These are phyloP conservation scores for Blakeslea trispora DNA, from an alignment of 371 early-diverging fungal species.

Conservation along the genomic window DNA sequence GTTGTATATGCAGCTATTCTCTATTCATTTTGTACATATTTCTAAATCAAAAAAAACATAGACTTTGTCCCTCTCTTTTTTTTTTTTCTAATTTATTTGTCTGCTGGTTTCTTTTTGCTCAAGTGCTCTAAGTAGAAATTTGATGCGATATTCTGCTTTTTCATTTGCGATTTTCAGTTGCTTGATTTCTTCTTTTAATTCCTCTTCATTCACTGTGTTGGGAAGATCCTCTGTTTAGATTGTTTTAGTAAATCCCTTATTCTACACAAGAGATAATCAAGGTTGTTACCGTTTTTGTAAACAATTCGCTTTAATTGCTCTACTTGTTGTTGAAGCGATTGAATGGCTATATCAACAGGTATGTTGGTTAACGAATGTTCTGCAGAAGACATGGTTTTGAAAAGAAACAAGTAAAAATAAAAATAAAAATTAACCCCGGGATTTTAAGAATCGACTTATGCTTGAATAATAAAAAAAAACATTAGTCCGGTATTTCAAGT, in stretches of 20 bases:
- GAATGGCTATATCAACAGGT: constrained; percentile 38
- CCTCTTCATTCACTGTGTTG: constrained; percentile 10
- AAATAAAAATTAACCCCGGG: too few species aligned
- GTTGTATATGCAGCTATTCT: too few species aligned
- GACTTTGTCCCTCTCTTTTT: constrained; percentile 10
- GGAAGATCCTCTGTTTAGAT: too few species aligned
- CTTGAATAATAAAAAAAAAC: too few species aligned
- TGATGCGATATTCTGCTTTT: constrained; percentile 47
- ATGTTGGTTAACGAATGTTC: constrained; percentile 17
- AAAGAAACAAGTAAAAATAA: too few species aligned
- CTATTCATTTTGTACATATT: too few species aligned
- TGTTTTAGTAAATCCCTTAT: not conserved
- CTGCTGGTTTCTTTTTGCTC: constrained; percentile 38
- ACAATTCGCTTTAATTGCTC: constrained; percentile 32
- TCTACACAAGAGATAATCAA: not conserved
- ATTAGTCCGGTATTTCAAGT: too few species aligned
- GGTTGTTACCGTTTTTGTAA: constrained; percentile 16
- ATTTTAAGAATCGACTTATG: too few species aligned
- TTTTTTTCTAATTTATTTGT: too few species aligned
- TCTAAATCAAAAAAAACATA: too few species aligned
- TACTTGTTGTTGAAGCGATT: constrained; percentile 37
- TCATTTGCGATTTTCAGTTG: constrained; percentile 31
- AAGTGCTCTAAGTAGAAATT: constrained; percentile 36
- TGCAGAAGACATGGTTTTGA: not conserved
- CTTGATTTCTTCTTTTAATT: constrained; percentile 25